Conservation (phyloP, 805 yeast species). For the Candida tibetensis region DNA sequence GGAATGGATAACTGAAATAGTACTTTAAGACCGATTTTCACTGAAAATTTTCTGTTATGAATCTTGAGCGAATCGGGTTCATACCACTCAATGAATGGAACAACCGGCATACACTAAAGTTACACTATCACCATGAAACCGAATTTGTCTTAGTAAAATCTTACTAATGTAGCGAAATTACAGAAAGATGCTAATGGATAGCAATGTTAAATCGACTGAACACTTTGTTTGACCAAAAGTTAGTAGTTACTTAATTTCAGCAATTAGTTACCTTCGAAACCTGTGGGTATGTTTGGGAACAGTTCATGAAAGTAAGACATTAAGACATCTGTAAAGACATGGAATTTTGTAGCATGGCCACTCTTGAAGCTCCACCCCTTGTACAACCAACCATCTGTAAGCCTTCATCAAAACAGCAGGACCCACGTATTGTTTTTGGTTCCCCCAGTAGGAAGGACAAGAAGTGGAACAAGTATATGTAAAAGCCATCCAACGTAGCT, state of each 20-base stretch:
- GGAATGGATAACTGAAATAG: background rate
- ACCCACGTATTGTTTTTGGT: conserved; percentile 96
- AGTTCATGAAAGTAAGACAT: conserved; percentile 99
- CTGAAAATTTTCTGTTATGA: too few species aligned
- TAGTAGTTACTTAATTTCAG: conserved; percentile 91
- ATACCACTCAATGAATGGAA: too few species aligned
- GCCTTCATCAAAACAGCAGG: conserved; percentile 99
- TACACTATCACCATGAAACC: too few species aligned
- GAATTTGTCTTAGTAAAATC: too few species aligned
- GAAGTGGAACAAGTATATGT: conserved; percentile 98
- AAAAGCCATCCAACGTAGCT: conserved; percentile 92
- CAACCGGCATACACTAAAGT: too few species aligned
- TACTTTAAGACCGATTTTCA: too few species aligned
- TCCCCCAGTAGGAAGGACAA: conserved; percentile 99
- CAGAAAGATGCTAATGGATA: too few species aligned
- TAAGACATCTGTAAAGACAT: conserved; percentile 98
- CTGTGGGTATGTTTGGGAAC: conserved; percentile 97
- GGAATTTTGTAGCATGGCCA: conserved; percentile 88
- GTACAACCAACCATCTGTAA: conserved; percentile 97
- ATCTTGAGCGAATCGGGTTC: too few species aligned
- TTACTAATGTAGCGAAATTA: too few species aligned
- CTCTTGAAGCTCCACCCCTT: conserved; percentile 93
- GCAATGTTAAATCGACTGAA: too few species aligned
- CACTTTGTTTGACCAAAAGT: conserved; percentile 73
- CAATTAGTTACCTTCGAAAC: conserved; percentile 97